Percentiles rank a stretch among this genome's conserved stretches.
Evolutionary conservation across 73 alveolate genomes (phyloP).

Genomic region (Stentor coeruleus): DNA sequence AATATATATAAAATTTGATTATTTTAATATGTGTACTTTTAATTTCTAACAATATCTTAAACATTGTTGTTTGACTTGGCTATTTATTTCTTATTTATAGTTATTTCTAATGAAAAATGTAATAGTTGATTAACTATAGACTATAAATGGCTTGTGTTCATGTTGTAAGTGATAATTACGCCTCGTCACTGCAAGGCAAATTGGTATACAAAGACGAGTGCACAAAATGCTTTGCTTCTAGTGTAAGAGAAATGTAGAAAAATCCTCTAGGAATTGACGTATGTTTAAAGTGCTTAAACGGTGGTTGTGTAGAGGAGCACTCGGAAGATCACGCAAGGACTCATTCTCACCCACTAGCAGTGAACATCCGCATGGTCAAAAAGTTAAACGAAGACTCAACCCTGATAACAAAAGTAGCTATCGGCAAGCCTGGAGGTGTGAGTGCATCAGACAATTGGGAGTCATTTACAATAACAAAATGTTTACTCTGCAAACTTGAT

Average conservation of each 20-base stretch:
- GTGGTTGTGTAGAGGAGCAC: constrained; percentile 80
- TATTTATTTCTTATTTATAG: too few species aligned
- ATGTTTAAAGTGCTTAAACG: constrained; percentile 93
- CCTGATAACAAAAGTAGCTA: constrained; percentile 81
- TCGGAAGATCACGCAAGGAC: constrained; percentile 60
- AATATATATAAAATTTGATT: too few species aligned
- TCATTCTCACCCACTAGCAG: constrained; percentile 76
- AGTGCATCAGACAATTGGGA: constrained; percentile 78
- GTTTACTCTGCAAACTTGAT: constrained; percentile 71
- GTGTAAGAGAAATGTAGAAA: constrained; percentile 56
- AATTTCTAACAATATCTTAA: too few species aligned
- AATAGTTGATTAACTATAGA: too few species aligned
- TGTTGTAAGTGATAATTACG: neutral
- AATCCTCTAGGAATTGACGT: constrained; percentile 83
- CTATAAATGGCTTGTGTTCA: constrained; percentile 23
- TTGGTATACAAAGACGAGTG: constrained; percentile 84
- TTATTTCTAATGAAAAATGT: too few species aligned
- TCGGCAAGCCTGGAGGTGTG: too few species aligned
- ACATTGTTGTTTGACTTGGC: too few species aligned
- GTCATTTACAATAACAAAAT: constrained; percentile 49
- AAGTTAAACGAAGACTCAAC: constrained; percentile 69
- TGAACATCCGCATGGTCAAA: constrained; percentile 73
- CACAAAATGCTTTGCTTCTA: constrained; percentile 65
- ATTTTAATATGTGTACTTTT: too few species aligned
- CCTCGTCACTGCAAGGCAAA: constrained; percentile 41